Conservation (phyloP, 257 asterid genomes). For the Primulina huaijiensis region DNA sequence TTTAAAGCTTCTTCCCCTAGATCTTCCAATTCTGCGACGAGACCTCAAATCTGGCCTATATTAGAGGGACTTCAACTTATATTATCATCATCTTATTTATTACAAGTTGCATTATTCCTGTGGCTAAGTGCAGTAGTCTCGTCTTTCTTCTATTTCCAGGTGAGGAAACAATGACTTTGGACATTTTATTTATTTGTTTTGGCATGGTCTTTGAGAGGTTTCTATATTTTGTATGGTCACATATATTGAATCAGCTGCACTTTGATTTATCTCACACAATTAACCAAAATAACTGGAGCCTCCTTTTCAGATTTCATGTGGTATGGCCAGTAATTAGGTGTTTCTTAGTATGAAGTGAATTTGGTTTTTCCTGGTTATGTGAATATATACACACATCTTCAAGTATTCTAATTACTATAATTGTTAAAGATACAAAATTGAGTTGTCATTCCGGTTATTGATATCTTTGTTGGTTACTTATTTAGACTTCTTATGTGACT, state of each 20-base stretch:
- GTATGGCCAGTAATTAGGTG: no score
- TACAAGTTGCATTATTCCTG: conserved; percentile 77
- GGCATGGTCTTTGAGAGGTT: background rate
- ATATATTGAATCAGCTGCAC: conserved; percentile 13
- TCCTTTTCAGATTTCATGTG: no score
- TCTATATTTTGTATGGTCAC: conserved; percentile 20
- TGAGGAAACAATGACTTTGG: no score
- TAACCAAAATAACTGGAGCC: no score
- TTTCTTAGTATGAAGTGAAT: no score
- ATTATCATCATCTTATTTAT: conserved; percentile 70
- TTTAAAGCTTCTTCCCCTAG: conserved; percentile 50
- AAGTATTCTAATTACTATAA: no score
- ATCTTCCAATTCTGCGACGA: conserved; percentile 39
- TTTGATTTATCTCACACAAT: background rate
- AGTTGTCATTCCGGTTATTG: background rate
- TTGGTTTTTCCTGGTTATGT: no score
- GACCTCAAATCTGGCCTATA: conserved; percentile 73
- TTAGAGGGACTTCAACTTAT: conserved; percentile 88
- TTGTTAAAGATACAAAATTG: no score
- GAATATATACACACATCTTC: no score
- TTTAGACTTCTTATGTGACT: conserved; percentile 21
- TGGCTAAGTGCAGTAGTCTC: conserved; percentile 53
- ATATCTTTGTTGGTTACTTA: conserved; percentile 7
- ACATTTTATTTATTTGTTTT: no score
- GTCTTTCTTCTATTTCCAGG: no score